Conservation (phyloP, 2,329 filamentous ascomycete species). For the Sporothrix inflata region DNA sequence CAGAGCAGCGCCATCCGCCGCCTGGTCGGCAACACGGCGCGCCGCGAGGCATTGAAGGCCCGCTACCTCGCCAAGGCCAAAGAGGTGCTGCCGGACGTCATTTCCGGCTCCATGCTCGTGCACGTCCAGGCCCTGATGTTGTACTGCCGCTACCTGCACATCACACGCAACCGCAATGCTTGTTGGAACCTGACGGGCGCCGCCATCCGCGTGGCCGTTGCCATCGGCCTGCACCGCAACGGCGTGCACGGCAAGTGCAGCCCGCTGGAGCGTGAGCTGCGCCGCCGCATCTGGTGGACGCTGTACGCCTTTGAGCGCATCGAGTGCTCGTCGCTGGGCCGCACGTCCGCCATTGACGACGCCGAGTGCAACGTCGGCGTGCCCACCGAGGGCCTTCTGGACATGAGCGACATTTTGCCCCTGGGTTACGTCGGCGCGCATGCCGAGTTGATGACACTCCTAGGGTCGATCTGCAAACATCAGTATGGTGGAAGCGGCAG, state of each 20-base stretch:
- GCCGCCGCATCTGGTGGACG: conserved; percentile 42
- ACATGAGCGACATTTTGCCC: conserved; percentile 36
- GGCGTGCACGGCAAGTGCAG: conserved; percentile 30
- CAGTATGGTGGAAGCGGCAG: conserved; percentile 35
- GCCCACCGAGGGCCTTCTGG: conserved; percentile 37
- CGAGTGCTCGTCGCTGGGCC: conserved; percentile 40
- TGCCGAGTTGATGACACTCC: conserved; percentile 36
- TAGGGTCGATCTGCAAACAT: conserved; percentile 38
- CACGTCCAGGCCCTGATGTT: conserved; percentile 35
- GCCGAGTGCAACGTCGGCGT: conserved; percentile 38
- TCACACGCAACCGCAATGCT: conserved; percentile 33
- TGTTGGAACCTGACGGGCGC: conserved; percentile 35
- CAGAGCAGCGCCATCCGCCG: conserved; percentile 17
- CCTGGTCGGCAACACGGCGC: conserved; percentile 24
- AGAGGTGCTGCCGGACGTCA: conserved; percentile 31
- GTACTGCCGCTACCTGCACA: conserved; percentile 34
- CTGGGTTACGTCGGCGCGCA: conserved; percentile 35
- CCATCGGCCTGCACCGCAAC: conserved; percentile 34
- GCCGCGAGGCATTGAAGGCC: conserved; percentile 23
- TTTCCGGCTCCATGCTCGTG: conserved; percentile 31
- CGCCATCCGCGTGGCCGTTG: conserved; percentile 33
- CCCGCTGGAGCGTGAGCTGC: conserved; percentile 41
- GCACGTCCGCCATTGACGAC: conserved; percentile 40
- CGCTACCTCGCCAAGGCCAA: conserved; percentile 31
- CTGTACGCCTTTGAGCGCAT: conserved; percentile 41